phyloP scores from a whole-genome alignment of 495 filamentous ascomycete species.

The Eremomyces bilateralis region DNA sequence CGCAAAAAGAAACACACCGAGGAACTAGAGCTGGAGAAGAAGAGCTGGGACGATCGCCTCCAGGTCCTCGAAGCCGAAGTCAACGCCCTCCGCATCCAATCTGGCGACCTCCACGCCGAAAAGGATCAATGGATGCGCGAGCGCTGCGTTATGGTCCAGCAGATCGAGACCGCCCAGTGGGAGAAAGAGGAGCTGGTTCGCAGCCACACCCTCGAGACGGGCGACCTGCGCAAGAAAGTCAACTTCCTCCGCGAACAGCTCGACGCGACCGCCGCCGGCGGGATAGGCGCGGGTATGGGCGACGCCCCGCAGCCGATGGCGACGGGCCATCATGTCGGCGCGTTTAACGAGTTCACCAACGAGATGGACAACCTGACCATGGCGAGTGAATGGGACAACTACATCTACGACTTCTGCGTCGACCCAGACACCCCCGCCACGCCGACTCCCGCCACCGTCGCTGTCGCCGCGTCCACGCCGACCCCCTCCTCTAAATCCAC shows the following conservation, averaged over 20 bases:
- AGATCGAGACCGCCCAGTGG: slow-evolving; percentile 52
- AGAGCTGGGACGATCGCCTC: slow-evolving; percentile 57
- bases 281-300: no score
- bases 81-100: slow-evolving; percentile 28
- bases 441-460: neutral
- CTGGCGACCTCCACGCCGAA: slow-evolving; percentile 39
- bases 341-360: slow-evolving; percentile 43
- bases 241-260: slow-evolving; percentile 69
- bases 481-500: slow-evolving; percentile 26
- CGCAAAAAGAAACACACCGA: slow-evolving; percentile 98
- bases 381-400: slow-evolving; percentile 57
- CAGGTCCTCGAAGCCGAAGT: slow-evolving; percentile 62
- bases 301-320: no score
- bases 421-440: slow-evolving; percentile 14
- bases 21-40: slow-evolving; percentile 91
- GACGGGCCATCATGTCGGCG: no score
- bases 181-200: slow-evolving; percentile 87
- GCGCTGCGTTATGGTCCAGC: slow-evolving; percentile 51
- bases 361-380: slow-evolving; percentile 71
- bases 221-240: slow-evolving; percentile 90
- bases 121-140: slow-evolving; percentile 43
- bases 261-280: slow-evolving; percentile 21
- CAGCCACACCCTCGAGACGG: slow-evolving; percentile 78
- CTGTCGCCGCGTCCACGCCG: no score
- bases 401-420: slow-evolving; percentile 48